These are phyloP conservation scores for Salix purpurea DNA, from an alignment of 345 rosid species.

Conservation along the genomic window DNA sequence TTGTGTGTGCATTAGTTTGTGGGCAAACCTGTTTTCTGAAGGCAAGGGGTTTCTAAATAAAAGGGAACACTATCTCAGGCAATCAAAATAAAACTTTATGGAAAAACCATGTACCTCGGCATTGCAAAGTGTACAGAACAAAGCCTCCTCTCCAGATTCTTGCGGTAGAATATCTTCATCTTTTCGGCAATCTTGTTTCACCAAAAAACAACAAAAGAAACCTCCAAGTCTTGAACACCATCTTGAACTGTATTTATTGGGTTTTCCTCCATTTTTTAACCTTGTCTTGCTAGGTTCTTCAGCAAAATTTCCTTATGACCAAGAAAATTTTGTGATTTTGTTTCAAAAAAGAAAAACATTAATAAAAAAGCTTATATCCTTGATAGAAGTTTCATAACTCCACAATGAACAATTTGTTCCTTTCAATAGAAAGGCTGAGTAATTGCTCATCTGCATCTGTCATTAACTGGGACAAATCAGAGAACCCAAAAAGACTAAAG, in stretches of 20 bases:
- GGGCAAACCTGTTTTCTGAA: background rate
- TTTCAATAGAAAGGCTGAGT: background rate
- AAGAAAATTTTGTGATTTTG: constrained; percentile 3
- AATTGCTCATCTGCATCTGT: background rate
- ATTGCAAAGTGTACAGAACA: constrained; percentile 89
- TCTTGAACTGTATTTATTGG: constrained; percentile 38
- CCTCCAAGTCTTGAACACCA: constrained; percentile 46
- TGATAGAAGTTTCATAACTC: background rate
- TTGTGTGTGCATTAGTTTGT: background rate
- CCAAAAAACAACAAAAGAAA: constrained; percentile 61
- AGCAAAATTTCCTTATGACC: constrained; percentile 40
- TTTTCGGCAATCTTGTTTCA: constrained; percentile 63
- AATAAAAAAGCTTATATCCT: background rate
- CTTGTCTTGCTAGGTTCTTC: constrained; percentile 50
- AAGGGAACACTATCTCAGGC: background rate
- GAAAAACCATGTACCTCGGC: constrained; percentile 51
- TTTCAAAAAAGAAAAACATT: background rate
- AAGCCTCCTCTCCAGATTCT: constrained; percentile 59
- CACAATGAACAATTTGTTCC: background rate
- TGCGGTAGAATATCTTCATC: constrained; percentile 45
- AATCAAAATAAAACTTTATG: background rate
- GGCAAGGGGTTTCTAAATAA: background rate
- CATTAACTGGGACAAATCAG: background rate
- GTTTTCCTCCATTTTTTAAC: constrained; percentile 35
- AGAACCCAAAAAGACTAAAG: background rate